Evolutionary conservation across 495 filamentous ascomycete genomes (phyloP).

Genomic region (Penicillium cinerascens): DNA sequence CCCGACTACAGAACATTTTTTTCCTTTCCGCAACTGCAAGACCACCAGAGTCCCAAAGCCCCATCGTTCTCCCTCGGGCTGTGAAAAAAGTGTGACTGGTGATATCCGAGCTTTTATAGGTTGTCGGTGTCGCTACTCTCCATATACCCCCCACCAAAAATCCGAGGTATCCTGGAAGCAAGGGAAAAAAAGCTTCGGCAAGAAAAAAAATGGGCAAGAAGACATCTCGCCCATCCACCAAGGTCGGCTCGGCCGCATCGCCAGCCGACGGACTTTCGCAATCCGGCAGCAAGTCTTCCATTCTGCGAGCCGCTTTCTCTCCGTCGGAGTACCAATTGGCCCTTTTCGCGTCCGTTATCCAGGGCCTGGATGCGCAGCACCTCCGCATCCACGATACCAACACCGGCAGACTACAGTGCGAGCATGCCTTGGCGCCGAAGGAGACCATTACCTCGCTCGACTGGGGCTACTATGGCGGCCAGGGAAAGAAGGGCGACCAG

Average conservation of each 20-base stretch:
- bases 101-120: conserved; percentile 3
- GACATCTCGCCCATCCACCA: conserved; percentile 41
- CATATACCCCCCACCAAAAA: conserved; percentile 1
- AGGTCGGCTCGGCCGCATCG: conserved; percentile 47
- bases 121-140: background rate
- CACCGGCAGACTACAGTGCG: conserved; percentile 55
- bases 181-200: conserved; percentile 16
- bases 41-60: conserved; percentile 33
- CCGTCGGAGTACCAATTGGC: conserved; percentile 54
- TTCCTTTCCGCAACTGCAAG: conserved; percentile 36
- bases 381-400: conserved; percentile 57
- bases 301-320: conserved; percentile 51
- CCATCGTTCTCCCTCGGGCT: conserved; percentile 29
- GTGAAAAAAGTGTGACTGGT: conserved; percentile 12
- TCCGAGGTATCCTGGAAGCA: background rate
- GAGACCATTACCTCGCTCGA: conserved; percentile 53
- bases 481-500: conserved; percentile 33
- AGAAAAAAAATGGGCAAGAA: conserved; percentile 50
- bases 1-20: conserved; percentile 48
- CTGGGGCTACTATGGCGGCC: conserved; percentile 49
- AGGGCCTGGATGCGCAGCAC: conserved; percentile 56
- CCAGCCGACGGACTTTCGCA: conserved; percentile 36
- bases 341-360: conserved; percentile 58
- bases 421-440: conserved; percentile 50
- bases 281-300: conserved; percentile 46